Percentiles rank a stretch among this genome's conserved stretches.
phyloP scores from a whole-genome alignment of 768 basidiomycete species.

The Boletus pseudopeckii region DNA sequence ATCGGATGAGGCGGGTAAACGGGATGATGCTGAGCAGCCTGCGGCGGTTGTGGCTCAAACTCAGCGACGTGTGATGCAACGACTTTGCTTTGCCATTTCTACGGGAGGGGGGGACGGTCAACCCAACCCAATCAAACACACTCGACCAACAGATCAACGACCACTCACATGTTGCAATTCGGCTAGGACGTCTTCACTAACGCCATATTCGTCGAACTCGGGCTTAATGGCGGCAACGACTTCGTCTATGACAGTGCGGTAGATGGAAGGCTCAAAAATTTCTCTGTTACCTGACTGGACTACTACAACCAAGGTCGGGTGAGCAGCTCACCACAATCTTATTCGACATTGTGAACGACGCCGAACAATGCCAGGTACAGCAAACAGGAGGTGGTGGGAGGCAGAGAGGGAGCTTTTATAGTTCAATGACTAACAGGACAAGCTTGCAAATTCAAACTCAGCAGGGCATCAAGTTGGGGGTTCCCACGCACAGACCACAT shows the following conservation, averaged over 20 bases:
- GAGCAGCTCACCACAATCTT: slow-evolving; percentile 96
- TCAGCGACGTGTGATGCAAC: slow-evolving; percentile 94
- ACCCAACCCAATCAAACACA: slow-evolving; percentile 2
- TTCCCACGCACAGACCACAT: slow-evolving; percentile 49
- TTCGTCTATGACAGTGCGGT: slow-evolving; percentile 95
- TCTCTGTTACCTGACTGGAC: slow-evolving; percentile 50
- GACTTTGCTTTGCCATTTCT: slow-evolving; percentile 98
- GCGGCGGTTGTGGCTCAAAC: slow-evolving; percentile 63
- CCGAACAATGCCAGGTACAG: slow-evolving; percentile 27
- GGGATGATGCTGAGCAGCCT: slow-evolving; percentile 46
- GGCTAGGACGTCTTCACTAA: slow-evolving; percentile 84
- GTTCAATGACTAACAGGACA: slow-evolving; percentile 36
- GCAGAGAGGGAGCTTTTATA: slow-evolving; percentile 38
- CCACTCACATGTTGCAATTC: slow-evolving; percentile 82
- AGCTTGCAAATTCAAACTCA: slow-evolving; percentile 43
- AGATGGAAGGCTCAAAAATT: slow-evolving; percentile 79
- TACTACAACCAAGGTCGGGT: slow-evolving; percentile 57
- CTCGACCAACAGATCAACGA: slow-evolving; percentile 12
- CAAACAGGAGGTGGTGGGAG: slow-evolving; percentile 34
- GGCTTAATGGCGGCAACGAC: slow-evolving; percentile 82
- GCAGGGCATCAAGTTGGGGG: slow-evolving; percentile 20
- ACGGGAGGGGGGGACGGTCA: slow-evolving; percentile 5
- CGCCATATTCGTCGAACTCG: slow-evolving; percentile 97
- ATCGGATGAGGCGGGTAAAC: slow-evolving; percentile 60
- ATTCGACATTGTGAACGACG: slow-evolving; percentile 74